Conservation (phyloP, 176 grass and related monocot species). For the Aegilops tauschii region DNA sequence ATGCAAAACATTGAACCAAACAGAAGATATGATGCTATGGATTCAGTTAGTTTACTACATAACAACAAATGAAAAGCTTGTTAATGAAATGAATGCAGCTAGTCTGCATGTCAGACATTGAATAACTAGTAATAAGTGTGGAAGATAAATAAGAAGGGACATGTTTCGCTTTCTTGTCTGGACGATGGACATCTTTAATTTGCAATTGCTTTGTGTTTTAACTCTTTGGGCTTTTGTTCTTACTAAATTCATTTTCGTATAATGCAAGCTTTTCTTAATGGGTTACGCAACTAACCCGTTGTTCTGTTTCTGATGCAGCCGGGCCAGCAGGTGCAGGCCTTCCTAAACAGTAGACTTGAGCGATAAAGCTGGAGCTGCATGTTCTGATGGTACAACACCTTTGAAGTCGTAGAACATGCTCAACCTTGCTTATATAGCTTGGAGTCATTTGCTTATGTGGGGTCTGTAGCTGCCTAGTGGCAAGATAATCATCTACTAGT, state of each 20-base stretch:
- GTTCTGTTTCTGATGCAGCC: conserved; percentile 47
- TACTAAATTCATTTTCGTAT: neutral
- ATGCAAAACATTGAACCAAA: neutral
- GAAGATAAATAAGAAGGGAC: neutral
- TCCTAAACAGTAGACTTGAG: conserved; percentile 25
- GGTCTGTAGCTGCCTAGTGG: conserved; percentile 26
- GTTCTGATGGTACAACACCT: neutral
- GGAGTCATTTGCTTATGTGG: conserved; percentile 16
- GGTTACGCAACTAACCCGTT: neutral
- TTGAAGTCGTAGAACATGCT: conserved; percentile 14
- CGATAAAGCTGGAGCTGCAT: neutral
- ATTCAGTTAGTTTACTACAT: neutral
- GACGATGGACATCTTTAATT: no score
- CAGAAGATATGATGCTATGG: neutral
- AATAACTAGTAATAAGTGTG: neutral
- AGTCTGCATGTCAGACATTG: neutral
- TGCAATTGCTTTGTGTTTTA: neutral
- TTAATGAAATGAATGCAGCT: neutral
- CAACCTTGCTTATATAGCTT: neutral
- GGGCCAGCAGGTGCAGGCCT: conserved; percentile 27
- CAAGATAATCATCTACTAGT: neutral
- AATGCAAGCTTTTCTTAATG: neutral
- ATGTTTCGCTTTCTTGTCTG: neutral
- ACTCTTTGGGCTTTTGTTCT: neutral
- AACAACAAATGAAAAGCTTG: neutral